Evolutionary conservation across 148 eudicot genomes (phyloP), one percentile per base, ranked within the genome.

Genomic region (Silene latifolia): DNA sequence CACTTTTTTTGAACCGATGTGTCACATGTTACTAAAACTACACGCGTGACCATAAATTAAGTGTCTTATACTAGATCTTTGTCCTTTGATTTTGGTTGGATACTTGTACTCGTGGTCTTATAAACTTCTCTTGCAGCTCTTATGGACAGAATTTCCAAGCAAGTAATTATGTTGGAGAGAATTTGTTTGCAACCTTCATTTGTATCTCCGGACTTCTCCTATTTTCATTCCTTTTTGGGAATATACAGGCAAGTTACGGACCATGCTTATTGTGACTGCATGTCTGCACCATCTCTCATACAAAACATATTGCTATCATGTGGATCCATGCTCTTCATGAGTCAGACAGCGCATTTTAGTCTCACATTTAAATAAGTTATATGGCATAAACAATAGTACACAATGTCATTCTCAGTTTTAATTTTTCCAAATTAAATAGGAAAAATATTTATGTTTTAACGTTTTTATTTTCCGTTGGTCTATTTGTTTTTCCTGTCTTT

Each of bases 71-170:
- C 62, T 18, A 58, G 62, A 18, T 58, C 7, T n/a, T 19, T 11
- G 9, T 19, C 62, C 2, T 57, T 57, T 57, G 5, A 19, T 58
- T 21, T 20, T 19, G 62, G 62, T 19, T 58, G 61, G 25, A 61
- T 7, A 20, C 32, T 27, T 63, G 39, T 24, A 35, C 74, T 35
- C 4, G 74, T 21, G 69, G 47, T 67, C 20, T 39, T 54, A 18
- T 0, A 47, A 29, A 54, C 69, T 63, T 81, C 74, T 32, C 27
- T 10, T 85, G 78, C 87, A 91, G 97, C 80, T 88, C 97, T 63
- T 74, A 88, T 67, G 97, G 97, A 3, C 97, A 91, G 74, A 87
- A 85, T 76, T 89, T 91, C 24, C 79, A 77, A 74, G 89, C 97
- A 69, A 88, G 91, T 84, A 85, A 82, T 44, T 85, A 67, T 72